Base-by-base conservation (phyloP, 2,329 filamentous ascomycete genomes). In the Colletotrichum sp. region DNA sequence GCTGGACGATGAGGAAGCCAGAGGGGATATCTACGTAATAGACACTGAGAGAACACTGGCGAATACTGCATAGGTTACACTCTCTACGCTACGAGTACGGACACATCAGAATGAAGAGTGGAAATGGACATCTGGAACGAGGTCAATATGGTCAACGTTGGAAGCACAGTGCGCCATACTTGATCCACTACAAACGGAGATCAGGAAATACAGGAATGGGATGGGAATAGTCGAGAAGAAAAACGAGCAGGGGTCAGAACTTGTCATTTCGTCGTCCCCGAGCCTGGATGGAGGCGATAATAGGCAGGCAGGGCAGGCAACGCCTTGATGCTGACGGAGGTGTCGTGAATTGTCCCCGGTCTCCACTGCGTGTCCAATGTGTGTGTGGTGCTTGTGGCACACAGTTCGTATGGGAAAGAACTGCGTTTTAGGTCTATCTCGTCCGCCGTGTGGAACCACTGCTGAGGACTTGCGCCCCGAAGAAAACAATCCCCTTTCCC, bases 401-500 rank as follows among this genome's bases (percentile, higher is more conserved):
- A 77, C 43, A 75, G 71, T 76, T 77, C 77, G 75, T 77, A 78
- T 77, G 67, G 24, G 36, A 32, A 24, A 36, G 55, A 56, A 24
- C 12, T 77, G 59, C 76, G 67, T 28, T 43, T 56, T 26, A 21
- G 64, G 72, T 64, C 58, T 36, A 8, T 76, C 6, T 24, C 26
- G 76, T 59, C 69, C 72, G 62, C 75, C 76, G 75, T 36, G 76
- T 6, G 12, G 4, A 21, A 26, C 26, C 26, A 26, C 14, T 16
- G 38, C 38, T 52, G 61, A 58, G 62, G 10, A 58, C 28, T 34
- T 65, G 67, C 21, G 36, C 65, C 69, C 69, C 58, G 59, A 77
- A 71, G 69, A 77, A 78, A 78, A 78, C 75, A 78, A 73, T 75
- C 75, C 75, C 77, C 72, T 76, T 77, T 77, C 73, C 69, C 67